Evolutionary conservation across 1,139 yeast species (phyloP).

Genomic region (Pneumocystis wakefieldiae): DNA sequence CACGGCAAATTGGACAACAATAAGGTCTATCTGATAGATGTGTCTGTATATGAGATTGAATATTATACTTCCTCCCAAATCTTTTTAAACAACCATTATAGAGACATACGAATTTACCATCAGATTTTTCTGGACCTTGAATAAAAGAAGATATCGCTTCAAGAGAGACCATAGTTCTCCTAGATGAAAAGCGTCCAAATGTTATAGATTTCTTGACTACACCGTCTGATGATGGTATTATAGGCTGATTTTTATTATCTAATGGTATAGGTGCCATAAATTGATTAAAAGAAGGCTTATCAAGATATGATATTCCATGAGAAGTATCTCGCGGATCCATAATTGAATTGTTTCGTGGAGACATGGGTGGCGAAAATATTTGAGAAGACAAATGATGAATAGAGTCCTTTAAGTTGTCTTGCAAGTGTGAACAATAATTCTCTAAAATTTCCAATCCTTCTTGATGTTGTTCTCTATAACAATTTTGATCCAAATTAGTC

Average conservation of each 20-base stretch:
- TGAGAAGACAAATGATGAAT: not conserved
- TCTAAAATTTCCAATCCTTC: not conserved
- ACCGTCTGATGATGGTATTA: not conserved
- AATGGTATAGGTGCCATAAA: not conserved
- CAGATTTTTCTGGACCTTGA: constrained; percentile 55
- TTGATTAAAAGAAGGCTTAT: not conserved
- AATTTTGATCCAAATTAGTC: not conserved
- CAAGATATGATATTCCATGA: not conserved
- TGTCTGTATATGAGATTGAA: constrained; percentile 93
- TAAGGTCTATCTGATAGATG: constrained; percentile 90
- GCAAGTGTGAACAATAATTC: not conserved
- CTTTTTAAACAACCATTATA: constrained; percentile 69
- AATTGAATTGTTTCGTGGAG: not conserved
- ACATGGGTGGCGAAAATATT: not conserved
- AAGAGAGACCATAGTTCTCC: constrained; percentile 12
- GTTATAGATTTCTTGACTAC: not conserved
- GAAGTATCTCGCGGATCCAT: not conserved
- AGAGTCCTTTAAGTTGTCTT: not conserved
- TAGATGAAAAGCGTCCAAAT: constrained; percentile 3
- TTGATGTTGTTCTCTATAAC: not conserved
- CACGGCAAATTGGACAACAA: constrained; percentile 40
- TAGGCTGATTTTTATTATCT: not conserved
- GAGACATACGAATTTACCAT: constrained; percentile 50
- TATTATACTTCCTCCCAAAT: constrained; percentile 80
- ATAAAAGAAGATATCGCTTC: constrained; percentile 12